These are phyloP conservation scores for Cardamine occulta DNA, from an alignment of 345 rosid genomes.

Conservation along the genomic window DNA sequence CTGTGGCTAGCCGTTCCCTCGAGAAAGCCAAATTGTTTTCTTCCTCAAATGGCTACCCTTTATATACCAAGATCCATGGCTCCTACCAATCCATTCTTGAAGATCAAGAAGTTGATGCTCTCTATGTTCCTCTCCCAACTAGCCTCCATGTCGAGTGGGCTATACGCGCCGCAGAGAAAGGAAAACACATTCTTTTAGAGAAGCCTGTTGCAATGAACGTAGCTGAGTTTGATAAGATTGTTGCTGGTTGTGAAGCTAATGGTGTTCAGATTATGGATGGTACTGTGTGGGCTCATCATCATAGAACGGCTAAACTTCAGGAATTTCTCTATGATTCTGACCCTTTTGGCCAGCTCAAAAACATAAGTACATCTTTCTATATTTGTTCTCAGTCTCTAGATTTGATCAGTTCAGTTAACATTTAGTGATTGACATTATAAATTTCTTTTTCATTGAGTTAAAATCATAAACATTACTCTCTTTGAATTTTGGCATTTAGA, in stretches of 20 bases:
- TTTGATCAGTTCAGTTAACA: not conserved
- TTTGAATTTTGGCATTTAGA: too few relatives aligned
- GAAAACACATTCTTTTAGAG: conserved; percentile 80
- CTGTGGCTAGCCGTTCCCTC: conserved; percentile 71
- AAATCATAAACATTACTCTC: too few relatives aligned
- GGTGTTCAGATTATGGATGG: conserved; percentile 96
- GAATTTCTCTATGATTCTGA: conserved; percentile 60
- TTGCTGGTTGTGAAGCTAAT: conserved; percentile 67
- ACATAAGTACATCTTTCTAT: conserved; percentile 38
- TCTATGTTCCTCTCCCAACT: conserved; percentile 78
- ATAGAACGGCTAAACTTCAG: conserved; percentile 65
- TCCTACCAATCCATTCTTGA: conserved; percentile 80
- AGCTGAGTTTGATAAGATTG: conserved; percentile 66
- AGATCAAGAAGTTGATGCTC: conserved; percentile 76
- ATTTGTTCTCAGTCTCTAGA: not conserved
- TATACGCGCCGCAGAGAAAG: conserved; percentile 63
- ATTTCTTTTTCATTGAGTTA: too few relatives aligned
- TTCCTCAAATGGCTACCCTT: conserved; percentile 61
- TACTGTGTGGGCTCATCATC: conserved; percentile 90
- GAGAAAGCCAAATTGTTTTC: conserved; percentile 74
- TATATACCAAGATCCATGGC: conserved; percentile 63
- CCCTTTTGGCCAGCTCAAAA: conserved; percentile 67
- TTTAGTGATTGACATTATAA: too few relatives aligned
- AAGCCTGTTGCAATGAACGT: conserved; percentile 75
- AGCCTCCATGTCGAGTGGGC: conserved; percentile 86